A percentile compares a stretch with the other conserved stretches of the same genome.
Conservation (phyloP, 1,284 basidiomycete genomes). For the Malassezia equina region DNA sequence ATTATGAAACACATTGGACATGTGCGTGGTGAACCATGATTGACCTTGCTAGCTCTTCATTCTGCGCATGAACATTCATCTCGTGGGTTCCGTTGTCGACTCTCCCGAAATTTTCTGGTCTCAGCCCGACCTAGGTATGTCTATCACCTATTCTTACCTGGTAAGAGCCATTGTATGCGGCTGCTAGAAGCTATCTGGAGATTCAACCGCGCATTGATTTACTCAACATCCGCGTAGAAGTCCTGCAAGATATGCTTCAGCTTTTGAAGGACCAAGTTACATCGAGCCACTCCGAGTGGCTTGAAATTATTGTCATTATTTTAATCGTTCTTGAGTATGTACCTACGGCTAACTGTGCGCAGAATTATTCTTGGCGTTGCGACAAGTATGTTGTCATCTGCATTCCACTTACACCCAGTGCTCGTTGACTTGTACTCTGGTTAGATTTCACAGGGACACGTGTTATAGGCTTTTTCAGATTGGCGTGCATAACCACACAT, state of each 20-base stretch:
- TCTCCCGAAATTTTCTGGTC: conserved; percentile 88
- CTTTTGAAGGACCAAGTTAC: conserved; percentile 89
- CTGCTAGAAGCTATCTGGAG: conserved; percentile 73
- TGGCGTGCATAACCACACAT: not conserved
- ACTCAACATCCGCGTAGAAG: conserved; percentile 81
- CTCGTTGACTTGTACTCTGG: conserved; percentile 44
- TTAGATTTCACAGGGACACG: conserved; percentile 8
- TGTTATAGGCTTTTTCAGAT: not conserved
- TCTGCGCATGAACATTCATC: conserved; percentile 84
- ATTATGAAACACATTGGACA: conserved; percentile 93
- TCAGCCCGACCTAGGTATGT: conserved; percentile 57
- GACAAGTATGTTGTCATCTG: conserved; percentile 21
- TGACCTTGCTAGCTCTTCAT: conserved; percentile 59
- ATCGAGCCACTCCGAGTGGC: conserved; percentile 74
- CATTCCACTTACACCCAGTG: conserved; percentile 17
- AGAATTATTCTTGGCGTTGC: conserved; percentile 52
- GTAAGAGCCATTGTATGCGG: conserved; percentile 78
- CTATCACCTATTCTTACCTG: not conserved
- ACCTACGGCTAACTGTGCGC: not conserved
- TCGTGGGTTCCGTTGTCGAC: conserved; percentile 87
- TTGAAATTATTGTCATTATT: conserved; percentile 90
- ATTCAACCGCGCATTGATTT: conserved; percentile 87
- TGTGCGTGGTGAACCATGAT: not conserved
- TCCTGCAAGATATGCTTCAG: conserved; percentile 92
- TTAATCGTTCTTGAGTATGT: conserved; percentile 68